Evolutionary conservation across 1,139 yeast genomes (phyloP).

Genomic region (Candida gigantensis): DNA sequence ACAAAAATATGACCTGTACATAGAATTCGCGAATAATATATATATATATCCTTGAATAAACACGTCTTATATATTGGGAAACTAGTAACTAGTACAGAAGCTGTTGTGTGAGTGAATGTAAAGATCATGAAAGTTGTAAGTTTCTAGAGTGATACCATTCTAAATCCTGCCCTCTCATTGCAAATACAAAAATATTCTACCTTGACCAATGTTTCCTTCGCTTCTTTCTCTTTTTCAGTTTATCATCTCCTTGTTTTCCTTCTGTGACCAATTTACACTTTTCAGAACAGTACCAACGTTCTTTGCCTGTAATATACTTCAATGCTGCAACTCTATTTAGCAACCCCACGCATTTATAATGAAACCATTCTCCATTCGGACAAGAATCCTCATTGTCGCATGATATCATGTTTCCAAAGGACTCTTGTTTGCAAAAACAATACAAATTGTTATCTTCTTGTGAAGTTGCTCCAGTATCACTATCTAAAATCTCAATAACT

Average conservation of each 20-base stretch:
- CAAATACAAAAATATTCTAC: no score
- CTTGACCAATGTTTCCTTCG: conserved; percentile 19
- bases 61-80: no score
- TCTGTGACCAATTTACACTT: conserved; percentile 28
- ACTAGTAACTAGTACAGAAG: no score
- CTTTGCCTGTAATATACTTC: conserved; percentile 37
- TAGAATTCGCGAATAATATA: no score
- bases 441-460: conserved; percentile 28
- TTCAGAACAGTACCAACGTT: conserved; percentile 46
- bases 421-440: conserved; percentile 47
- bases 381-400: conserved; percentile 45
- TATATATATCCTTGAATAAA: no score
- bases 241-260: conserved; percentile 5
- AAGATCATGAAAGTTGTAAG: no score
- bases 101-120: no score
- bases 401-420: conserved; percentile 50
- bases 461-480: conserved; percentile 2
- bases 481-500: not conserved
- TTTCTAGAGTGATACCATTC: no score
- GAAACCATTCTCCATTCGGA: conserved; percentile 53
- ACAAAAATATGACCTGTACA: no score
- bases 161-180: no score
- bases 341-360: conserved; percentile 49
- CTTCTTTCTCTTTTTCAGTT: conserved; percentile 19
- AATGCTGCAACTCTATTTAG: conserved; percentile 41